Conservation (phyloP, 495 filamentous ascomycete species). For the Penicillium egyptiacum region DNA sequence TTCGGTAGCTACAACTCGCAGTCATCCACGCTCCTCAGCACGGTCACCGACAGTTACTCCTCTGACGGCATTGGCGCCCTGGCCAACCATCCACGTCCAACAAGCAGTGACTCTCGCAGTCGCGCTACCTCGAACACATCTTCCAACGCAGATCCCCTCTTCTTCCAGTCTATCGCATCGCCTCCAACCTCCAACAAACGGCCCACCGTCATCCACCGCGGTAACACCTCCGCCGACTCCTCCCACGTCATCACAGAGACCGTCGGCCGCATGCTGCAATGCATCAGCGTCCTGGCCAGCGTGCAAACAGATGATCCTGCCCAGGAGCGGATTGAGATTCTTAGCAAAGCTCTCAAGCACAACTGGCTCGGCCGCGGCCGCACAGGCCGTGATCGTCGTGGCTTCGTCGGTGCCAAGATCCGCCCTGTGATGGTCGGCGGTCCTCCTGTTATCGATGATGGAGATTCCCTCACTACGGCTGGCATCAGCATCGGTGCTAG, state of each 20-base stretch:
- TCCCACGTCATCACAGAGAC: constrained; percentile 85
- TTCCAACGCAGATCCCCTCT: constrained; percentile 49
- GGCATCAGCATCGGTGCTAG: constrained; percentile 31
- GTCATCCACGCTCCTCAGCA: constrained; percentile 65
- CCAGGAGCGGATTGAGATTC: constrained; percentile 77
- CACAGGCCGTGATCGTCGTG: constrained; percentile 83
- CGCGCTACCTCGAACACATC: constrained; percentile 87
- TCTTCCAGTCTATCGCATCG: constrained; percentile 55
- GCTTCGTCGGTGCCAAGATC: constrained; percentile 75
- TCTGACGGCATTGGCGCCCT: constrained; percentile 47
- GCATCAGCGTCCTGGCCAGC: constrained; percentile 83
- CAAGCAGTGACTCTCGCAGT: constrained; percentile 53
- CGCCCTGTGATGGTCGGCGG: constrained; percentile 39
- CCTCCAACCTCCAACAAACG: constrained; percentile 38
- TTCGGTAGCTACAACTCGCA: constrained; percentile 74
- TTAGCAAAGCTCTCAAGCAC: constrained; percentile 83
- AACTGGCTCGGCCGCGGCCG: constrained; percentile 94
- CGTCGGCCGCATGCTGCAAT: constrained; percentile 94
- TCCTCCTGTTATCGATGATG: constrained; percentile 24
- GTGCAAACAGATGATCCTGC: constrained; percentile 69
- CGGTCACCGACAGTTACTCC: constrained; percentile 49
- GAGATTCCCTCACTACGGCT: constrained; percentile 29
- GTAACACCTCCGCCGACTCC: constrained; percentile 50
- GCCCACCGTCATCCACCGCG: constrained; percentile 44
- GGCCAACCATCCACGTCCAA: constrained; percentile 46